These are phyloP conservation scores for Diaporthe australafricana DNA, from an alignment of 2,329 filamentous ascomycete species.

Conservation along the genomic window DNA sequence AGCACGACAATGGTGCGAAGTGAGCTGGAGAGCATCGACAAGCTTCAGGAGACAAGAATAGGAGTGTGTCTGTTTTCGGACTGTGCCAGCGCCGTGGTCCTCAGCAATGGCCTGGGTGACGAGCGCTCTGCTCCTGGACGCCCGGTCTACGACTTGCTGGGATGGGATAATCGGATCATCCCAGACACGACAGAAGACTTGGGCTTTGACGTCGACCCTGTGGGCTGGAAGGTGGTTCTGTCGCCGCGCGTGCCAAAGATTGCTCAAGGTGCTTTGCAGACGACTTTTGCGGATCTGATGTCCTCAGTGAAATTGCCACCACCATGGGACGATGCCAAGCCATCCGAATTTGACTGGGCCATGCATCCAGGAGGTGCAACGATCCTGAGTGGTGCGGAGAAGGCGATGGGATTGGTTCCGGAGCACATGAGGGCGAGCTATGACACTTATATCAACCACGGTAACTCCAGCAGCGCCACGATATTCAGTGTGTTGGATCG, in stretches of 20 bases:
- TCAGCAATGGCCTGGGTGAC: slow-evolving; percentile 72
- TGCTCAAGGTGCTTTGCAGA: slow-evolving; percentile 61
- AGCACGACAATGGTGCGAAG: slow-evolving; percentile 71
- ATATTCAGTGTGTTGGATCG: slow-evolving; percentile 76
- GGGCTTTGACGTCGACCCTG: slow-evolving; percentile 73
- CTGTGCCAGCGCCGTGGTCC: slow-evolving; percentile 73
- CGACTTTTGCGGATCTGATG: slow-evolving; percentile 67
- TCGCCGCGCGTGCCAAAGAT: slow-evolving; percentile 71
- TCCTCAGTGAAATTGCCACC: slow-evolving; percentile 50
- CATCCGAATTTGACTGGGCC: slow-evolving; percentile 77
- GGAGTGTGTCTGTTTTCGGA: slow-evolving; percentile 77
- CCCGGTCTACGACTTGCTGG: slow-evolving; percentile 70
- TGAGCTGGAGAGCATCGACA: slow-evolving; percentile 72
- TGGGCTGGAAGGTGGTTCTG: slow-evolving; percentile 76
- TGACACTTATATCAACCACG: slow-evolving; percentile 74
- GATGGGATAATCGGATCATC: slow-evolving; percentile 73
- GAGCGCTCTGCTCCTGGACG: slow-evolving; percentile 42
- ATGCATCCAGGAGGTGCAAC: slow-evolving; percentile 77
- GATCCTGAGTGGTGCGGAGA: slow-evolving; percentile 73
- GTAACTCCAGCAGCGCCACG: slow-evolving; percentile 77
- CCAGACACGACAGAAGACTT: slow-evolving; percentile 72
- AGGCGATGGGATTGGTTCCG: slow-evolving; percentile 65
- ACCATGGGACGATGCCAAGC: slow-evolving; percentile 54
- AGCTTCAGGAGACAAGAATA: slow-evolving; percentile 71
- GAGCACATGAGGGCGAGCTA: slow-evolving; percentile 78